phyloP scores from a whole-genome alignment of 2,329 filamentous ascomycete genomes.

The Colletotrichum sp. region DNA sequence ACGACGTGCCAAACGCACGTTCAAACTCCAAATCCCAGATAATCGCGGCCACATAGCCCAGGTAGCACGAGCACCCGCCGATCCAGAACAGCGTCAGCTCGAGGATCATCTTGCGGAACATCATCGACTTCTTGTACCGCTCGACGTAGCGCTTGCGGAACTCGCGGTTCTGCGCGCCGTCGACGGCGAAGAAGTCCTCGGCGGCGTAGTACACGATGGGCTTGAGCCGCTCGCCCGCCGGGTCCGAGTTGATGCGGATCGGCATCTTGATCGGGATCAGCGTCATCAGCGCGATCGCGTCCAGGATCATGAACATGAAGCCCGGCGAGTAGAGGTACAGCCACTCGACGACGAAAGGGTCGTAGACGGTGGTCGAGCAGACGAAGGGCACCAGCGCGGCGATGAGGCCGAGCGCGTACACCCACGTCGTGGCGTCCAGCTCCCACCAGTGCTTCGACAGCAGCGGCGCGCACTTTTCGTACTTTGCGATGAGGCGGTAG shows the following conservation, averaged over 20 bases:
- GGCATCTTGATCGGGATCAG: slow-evolving; percentile 15
- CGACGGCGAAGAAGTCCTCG: slow-evolving; percentile 20
- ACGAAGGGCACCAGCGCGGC: slow-evolving; percentile 15
- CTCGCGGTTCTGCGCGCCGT: slow-evolving; percentile 18
- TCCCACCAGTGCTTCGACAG: slow-evolving; percentile 16
- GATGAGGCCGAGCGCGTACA: slow-evolving; percentile 17
- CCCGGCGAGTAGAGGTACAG: slow-evolving; percentile 17
- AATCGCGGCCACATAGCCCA: slow-evolving; percentile 15
- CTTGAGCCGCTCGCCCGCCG: slow-evolving; percentile 9
- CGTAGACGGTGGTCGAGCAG: slow-evolving; percentile 16
- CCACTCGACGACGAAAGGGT: slow-evolving; percentile 14
- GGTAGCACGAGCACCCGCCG: slow-evolving; percentile 11
- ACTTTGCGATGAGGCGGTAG: slow-evolving; percentile 15
- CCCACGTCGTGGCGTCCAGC: slow-evolving; percentile 19
- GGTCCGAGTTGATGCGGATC: slow-evolving; percentile 20
- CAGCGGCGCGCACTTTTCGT: slow-evolving; percentile 11
- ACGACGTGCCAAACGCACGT: slow-evolving; percentile 10
- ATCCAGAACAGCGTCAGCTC: slow-evolving; percentile 19
- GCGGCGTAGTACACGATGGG: slow-evolving; percentile 20
- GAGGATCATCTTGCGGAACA: slow-evolving; percentile 20
- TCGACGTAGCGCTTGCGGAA: slow-evolving; percentile 16
- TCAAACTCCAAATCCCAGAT: slow-evolving; percentile 19
- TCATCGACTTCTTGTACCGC: slow-evolving; percentile 19
- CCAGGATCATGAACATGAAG: slow-evolving; percentile 20
- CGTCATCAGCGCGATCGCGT: slow-evolving; percentile 15